Evolutionary conservation across 345 rosid species (phyloP).

Genomic region (Syzygium grande): DNA sequence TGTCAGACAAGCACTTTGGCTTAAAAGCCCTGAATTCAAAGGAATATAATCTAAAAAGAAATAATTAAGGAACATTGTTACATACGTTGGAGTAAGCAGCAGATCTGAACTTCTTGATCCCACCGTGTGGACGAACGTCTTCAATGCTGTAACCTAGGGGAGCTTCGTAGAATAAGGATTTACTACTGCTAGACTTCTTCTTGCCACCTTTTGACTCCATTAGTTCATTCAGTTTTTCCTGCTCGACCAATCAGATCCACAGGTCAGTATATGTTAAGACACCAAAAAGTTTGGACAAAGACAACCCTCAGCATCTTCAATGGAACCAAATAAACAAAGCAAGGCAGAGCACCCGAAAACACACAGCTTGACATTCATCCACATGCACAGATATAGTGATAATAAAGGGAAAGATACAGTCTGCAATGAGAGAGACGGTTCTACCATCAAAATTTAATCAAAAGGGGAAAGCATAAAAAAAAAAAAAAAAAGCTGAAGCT

Average conservation of each 20-base stretch:
- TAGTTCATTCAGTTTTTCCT: conserved; percentile 75
- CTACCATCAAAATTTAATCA: background rate
- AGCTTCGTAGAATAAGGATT: conserved; percentile 76
- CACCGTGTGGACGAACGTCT: conserved; percentile 96
- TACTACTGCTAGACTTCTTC: conserved; percentile 79
- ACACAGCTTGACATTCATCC: background rate
- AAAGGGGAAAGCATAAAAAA: too few relatives aligned
- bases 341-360: background rate
- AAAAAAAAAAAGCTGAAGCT: too few relatives aligned
- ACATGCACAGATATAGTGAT: background rate
- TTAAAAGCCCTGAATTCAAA: background rate
- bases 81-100: conserved; percentile 30
- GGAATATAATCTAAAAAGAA: background rate
- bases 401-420: background rate
- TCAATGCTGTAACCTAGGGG: conserved; percentile 99
- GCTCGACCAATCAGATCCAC: background rate
- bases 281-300: background rate
- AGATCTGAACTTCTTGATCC: conserved; percentile 98
- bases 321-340: background rate
- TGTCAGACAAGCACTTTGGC: background rate
- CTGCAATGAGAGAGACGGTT: background rate
- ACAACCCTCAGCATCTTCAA: background rate
- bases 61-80: background rate
- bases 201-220: conserved; percentile 97
- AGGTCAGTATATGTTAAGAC: background rate